phyloP scores from a whole-genome alignment of 164 flowering plant species.

The Paratinospora sagittata region DNA sequence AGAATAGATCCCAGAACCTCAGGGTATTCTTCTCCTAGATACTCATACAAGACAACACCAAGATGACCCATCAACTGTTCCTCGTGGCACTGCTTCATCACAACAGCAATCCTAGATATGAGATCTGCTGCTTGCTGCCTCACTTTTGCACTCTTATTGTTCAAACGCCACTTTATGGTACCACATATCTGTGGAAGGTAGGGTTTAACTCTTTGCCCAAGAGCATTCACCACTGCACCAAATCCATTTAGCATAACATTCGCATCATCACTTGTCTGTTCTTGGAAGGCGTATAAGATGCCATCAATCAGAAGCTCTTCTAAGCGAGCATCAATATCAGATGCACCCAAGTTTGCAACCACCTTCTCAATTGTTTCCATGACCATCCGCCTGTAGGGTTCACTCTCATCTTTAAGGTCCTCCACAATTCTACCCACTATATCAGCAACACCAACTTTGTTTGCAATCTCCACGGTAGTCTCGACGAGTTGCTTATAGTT shows the following conservation, averaged over 20 bases:
- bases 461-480: conserved; percentile 94
- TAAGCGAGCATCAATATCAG: conserved; percentile 89
- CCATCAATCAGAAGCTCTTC: conserved; percentile 97
- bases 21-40: conserved; percentile 95
- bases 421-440: conserved; percentile 93
- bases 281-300: conserved; percentile 96
- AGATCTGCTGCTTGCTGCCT: conserved; percentile 99
- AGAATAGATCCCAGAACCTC: conserved; percentile 93
- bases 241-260: conserved; percentile 99
- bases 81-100: conserved; percentile 99
- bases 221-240: conserved; percentile 95
- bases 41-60: conserved; percentile 93
- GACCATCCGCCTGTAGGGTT: conserved; percentile 97
- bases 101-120: conserved; percentile 94
- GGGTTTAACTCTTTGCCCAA: conserved; percentile 94
- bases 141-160: conserved; percentile 98
- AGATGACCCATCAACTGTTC: conserved; percentile 99
- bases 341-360: conserved; percentile 86
- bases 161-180: conserved; percentile 97
- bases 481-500: conserved; percentile 95
- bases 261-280: conserved; percentile 98
- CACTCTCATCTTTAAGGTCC: conserved; percentile 99
- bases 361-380: conserved; percentile 99
- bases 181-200: conserved; percentile 99
- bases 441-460: conserved; percentile 95